Percentiles rank a stretch among this genome's conserved stretches.
These are phyloP conservation scores for Adenanthera pavonina DNA, from an alignment of 306 rosid species.

Conservation along the genomic window DNA sequence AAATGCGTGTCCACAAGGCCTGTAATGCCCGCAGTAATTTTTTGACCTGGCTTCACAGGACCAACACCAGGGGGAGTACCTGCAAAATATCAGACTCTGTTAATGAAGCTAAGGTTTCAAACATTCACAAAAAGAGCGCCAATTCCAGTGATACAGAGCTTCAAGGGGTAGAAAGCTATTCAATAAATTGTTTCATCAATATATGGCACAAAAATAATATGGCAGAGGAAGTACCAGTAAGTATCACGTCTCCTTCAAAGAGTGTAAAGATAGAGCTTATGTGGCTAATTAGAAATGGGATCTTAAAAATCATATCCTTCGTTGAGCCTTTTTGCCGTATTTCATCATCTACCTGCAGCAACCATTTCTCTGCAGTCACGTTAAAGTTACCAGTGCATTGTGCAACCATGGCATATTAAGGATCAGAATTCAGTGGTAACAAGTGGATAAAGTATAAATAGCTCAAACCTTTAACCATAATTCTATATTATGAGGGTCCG, in stretches of 20 bases:
- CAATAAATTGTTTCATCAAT: slow-evolving; percentile 21
- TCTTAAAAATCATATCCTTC: slow-evolving; percentile 91
- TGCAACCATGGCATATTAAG: slow-evolving; percentile 30
- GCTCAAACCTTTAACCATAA: slow-evolving; percentile 85
- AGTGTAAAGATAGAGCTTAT: slow-evolving; percentile 86
- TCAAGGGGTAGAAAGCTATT: slow-evolving; percentile 7
- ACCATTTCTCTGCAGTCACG: slow-evolving; percentile 31
- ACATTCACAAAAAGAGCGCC: neutral
- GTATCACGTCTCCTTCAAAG: slow-evolving; percentile 94
- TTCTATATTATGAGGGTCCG: slow-evolving; percentile 84
- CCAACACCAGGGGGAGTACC: slow-evolving; percentile 98
- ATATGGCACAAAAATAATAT: slow-evolving; percentile 6
- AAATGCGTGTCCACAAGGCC: slow-evolving; percentile 74
- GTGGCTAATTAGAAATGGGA: slow-evolving; percentile 90
- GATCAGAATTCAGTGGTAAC: neutral
- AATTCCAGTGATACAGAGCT: neutral
- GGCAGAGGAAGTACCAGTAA: slow-evolving; percentile 67
- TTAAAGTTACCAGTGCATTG: slow-evolving; percentile 11
- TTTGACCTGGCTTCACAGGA: slow-evolving; percentile 90
- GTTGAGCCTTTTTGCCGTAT: slow-evolving; percentile 94
- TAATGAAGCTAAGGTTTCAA: slow-evolving; percentile 24
- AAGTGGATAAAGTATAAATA: slow-evolving; percentile 6
- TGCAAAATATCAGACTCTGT: slow-evolving; percentile 42
- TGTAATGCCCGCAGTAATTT: slow-evolving; percentile 85
- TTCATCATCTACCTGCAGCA: slow-evolving; percentile 79